These are phyloP conservation scores for Magnusiomyces suaveolens DNA, from an alignment of 1,139 yeast species.

Conservation along the genomic window DNA sequence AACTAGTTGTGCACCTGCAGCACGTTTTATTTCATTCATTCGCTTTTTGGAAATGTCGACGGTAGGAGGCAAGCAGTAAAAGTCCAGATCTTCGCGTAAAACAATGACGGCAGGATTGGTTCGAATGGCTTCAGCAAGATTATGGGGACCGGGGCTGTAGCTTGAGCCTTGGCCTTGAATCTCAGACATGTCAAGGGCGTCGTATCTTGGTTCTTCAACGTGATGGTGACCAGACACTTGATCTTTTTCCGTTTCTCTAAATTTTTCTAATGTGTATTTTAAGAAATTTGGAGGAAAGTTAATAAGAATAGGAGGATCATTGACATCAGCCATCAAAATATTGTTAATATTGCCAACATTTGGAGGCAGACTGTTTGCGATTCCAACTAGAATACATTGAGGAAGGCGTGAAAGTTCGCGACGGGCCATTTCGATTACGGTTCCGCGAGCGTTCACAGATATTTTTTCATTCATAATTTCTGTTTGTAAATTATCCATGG, in stretches of 20 bases:
- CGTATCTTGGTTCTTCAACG: background rate
- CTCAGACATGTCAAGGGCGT: conserved; percentile 6
- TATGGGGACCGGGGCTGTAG: conserved; percentile 11
- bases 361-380: conserved; percentile 82
- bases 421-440: conserved; percentile 58
- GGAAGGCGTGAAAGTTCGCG: conserved; percentile 88
- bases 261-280: conserved; percentile 64
- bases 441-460: conserved; percentile 56
- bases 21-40: conserved; percentile 56
- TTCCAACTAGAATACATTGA: conserved; percentile 73
- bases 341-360: background rate
- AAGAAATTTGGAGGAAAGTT: conserved; percentile 84
- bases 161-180: conserved; percentile 4
- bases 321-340: conserved; percentile 7
- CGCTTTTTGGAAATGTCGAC: conserved; percentile 22
- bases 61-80: conserved; percentile 73
- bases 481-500: background rate
- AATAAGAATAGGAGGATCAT: conserved; percentile 19
- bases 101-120: conserved; percentile 88
- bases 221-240: background rate
- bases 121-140: conserved; percentile 51
- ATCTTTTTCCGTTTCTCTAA: conserved; percentile 37
- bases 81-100: conserved; percentile 87
- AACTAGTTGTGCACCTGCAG: conserved; percentile 53
- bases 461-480: conserved; percentile 28